A percentile compares a stretch with the other conserved stretches of the same genome.
Conservation (phyloP, 805 yeast species). For the Cyberlindnera veronae region DNA sequence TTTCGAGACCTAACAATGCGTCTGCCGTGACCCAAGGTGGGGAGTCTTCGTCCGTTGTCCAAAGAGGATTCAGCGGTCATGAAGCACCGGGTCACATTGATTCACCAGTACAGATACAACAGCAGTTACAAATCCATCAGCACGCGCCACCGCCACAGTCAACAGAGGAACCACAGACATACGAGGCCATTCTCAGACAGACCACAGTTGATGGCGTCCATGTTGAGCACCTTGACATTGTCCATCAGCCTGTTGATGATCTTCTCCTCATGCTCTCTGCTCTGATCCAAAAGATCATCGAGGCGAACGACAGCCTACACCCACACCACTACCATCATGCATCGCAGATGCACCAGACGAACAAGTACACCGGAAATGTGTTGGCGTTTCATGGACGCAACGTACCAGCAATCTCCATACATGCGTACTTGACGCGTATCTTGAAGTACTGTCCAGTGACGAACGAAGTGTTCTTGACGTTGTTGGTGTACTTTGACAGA, state of each 20-base stretch:
- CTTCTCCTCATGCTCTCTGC: conserved; percentile 83
- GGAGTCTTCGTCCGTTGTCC: conserved; percentile 10
- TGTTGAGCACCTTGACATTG: conserved; percentile 46
- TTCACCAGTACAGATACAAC: conserved; percentile 13
- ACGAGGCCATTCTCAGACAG: conserved; percentile 9
- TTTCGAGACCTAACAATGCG: conserved; percentile 16
- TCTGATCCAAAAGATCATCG: conserved; percentile 78
- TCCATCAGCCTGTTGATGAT: conserved; percentile 77
- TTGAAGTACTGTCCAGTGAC: conserved; percentile 98
- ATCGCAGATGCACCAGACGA: conserved; percentile 29
- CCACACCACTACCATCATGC: conserved; percentile 42
- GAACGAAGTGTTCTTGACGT: conserved; percentile 87
- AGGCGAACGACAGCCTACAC: conserved; percentile 82
- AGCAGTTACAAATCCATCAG: conserved; percentile 11
- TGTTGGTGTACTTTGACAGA: conserved; percentile 91
- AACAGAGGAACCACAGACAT: conserved; percentile 10
- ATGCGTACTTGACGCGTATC: conserved; percentile 85
- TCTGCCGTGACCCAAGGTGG: conserved; percentile 5
- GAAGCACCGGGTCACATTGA: conserved; percentile 1
- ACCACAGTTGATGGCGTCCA: conserved; percentile 8
- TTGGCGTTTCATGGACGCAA: conserved; percentile 94
- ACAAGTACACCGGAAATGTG: conserved; percentile 61
- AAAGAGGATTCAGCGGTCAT: conserved; percentile 13
- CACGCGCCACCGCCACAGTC: conserved; percentile 17
- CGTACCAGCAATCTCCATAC: conserved; percentile 90